phyloP scores from a whole-genome alignment of 352 stramenopile genomes.

The Saprolegnia parasitica region DNA sequence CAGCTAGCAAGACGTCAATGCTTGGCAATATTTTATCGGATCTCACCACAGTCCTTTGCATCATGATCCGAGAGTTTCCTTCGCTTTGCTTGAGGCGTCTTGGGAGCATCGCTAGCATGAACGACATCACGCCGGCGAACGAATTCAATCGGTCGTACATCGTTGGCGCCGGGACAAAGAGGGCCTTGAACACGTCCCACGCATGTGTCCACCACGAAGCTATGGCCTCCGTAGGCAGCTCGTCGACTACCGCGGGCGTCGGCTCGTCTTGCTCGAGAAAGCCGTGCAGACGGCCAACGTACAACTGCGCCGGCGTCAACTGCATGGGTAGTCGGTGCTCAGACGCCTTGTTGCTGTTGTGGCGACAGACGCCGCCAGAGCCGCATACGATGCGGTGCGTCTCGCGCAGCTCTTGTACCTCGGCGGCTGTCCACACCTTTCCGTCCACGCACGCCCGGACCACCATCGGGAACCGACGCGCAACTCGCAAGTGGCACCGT shows the following conservation, averaged over 20 bases:
- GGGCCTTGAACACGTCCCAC: conserved; percentile 12
- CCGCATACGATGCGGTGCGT: conserved; percentile 21
- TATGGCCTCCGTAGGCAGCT: background rate
- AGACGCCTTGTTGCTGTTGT: conserved; percentile 26
- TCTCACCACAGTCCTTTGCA: no score
- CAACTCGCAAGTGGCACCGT: background rate
- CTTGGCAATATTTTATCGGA: no score
- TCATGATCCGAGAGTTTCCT: no score
- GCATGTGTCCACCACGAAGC: background rate
- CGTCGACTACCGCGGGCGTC: background rate
- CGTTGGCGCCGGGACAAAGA: background rate
- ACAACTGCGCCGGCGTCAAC: conserved; percentile 22
- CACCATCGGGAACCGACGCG: background rate
- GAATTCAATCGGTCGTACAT: no score
- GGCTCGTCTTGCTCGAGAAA: conserved; percentile 2
- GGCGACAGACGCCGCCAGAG: conserved; percentile 18
- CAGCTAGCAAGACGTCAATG: no score
- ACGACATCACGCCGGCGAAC: no score
- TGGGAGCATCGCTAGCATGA: no score
- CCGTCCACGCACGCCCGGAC: conserved; percentile 20
- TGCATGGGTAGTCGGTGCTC: conserved; percentile 16
- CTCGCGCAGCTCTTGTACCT: conserved; percentile 19
- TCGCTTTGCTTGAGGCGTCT: no score
- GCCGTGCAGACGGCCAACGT: conserved; percentile 15
- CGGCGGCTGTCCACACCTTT: conserved; percentile 24